Base-by-base conservation (phyloP, 805 yeast species). In the Soucietia sequanensis region DNA sequence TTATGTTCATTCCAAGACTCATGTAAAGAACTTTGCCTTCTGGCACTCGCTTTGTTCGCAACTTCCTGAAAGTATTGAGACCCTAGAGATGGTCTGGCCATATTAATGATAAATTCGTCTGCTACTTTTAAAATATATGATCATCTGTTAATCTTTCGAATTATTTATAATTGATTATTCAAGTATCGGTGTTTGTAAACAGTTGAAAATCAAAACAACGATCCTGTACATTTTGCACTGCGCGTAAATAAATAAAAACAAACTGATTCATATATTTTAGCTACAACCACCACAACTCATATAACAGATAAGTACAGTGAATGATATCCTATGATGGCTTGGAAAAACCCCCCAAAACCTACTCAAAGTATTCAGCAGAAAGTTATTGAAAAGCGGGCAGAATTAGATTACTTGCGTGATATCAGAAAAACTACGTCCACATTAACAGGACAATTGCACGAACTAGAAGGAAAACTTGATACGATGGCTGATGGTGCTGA, bases 401-500 rank as follows among this genome's bases (percentile, higher is more conserved):
- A 81, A 41, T 66, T 81, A 12, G 72, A 63, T 31, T 58, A 68
- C 22, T 56, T 81, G 9, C 68, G 62, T 24, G 73, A 71, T 38
- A 62, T 81, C 8, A 67, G 72, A 34, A 56, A 55, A 5, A 66
- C 70, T 14, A 77, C 84, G 0, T 61, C 57, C 3, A 54, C 51
- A 1, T 57, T 81, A 19, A 70, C 76, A 6, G 38, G 41, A 2
- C 74, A 76, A 42, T 58, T 81, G 13, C 76, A 71, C 23, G 62
- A 60, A 12, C 60, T 80, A 4, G 73, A 71, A n/a, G 55, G 58
- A 4, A 73, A 74, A 41, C 50, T 81, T 6, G 72, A 66, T 13
- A 64, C 65, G 11, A 58, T 79, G 57, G 58, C 68, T 32, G 71
- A 72, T 26, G 88, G 88, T 0, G 70, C 87, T 1, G 78, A 70